Percentiles rank a stretch among this genome's conserved stretches.
Evolutionary conservation across 1,284 basidiomycete species (phyloP).

Genomic region (Boletus subluridellus): DNA sequence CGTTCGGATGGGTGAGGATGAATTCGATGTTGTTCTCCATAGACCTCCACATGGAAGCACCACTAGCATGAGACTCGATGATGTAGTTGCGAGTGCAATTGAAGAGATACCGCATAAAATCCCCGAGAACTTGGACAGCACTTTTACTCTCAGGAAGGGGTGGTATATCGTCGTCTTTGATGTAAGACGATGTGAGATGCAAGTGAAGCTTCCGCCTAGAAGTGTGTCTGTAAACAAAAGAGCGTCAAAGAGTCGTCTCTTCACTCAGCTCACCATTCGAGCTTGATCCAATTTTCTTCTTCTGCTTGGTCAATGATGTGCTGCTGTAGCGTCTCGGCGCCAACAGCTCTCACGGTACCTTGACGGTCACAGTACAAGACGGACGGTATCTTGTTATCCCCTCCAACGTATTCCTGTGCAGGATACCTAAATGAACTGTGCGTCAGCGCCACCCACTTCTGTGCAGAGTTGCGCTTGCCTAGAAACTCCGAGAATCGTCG

Average conservation of each 20-base stretch:
- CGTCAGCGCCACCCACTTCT: neutral
- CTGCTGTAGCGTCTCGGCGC: no score
- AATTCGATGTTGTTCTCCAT: constrained; percentile 35
- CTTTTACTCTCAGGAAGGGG: constrained; percentile 42
- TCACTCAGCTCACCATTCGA: constrained; percentile 43
- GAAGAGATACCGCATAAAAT: no score
- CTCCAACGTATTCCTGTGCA: constrained; percentile 37
- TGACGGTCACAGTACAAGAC: constrained; percentile 49
- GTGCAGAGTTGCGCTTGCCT: constrained; percentile 25
- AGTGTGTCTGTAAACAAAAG: neutral
- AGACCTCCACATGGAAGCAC: constrained; percentile 37
- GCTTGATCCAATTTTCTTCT: constrained; percentile 43
- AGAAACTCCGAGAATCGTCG: constrained; percentile 40
- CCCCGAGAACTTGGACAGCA: no score
- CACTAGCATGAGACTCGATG: constrained; percentile 24
- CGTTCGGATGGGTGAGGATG: constrained; percentile 44
- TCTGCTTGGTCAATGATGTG: constrained; percentile 29
- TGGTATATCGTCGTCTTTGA: constrained; percentile 34
- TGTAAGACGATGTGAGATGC: constrained; percentile 31
- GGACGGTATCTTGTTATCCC: constrained; percentile 53
- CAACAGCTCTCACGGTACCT: constrained; percentile 24
- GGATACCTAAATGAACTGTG: neutral
- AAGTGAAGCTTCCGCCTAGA: constrained; percentile 59
- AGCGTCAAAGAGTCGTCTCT: no score
- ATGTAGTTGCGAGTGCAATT: no score